Percentiles rank a stretch among this genome's conserved stretches.
Evolutionary conservation across 108 stramenopile genomes (phyloP).

Genomic region (Cylindrotheca fusiformis): DNA sequence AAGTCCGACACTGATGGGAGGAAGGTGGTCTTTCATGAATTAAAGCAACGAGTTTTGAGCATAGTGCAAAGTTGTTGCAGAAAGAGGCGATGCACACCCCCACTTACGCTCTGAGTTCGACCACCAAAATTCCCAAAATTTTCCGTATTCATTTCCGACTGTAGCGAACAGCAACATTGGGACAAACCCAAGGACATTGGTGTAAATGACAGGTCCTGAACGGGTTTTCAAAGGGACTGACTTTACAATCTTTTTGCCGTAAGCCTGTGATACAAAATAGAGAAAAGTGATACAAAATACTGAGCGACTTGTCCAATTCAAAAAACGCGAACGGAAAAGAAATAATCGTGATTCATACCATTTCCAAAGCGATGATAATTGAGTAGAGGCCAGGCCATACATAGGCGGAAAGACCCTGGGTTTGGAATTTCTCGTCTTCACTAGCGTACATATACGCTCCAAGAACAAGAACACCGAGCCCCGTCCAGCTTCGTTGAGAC

Average conservation of each 20-base stretch:
- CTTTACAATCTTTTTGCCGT: slow-evolving; percentile 83
- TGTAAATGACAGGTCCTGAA: slow-evolving; percentile 88
- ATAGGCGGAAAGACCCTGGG: slow-evolving; percentile 53
- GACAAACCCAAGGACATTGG: slow-evolving; percentile 79
- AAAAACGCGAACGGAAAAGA: neutral
- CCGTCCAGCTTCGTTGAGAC: slow-evolving; percentile 54
- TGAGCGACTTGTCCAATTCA: neutral
- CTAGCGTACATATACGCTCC: slow-evolving; percentile 83
- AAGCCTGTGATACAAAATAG: slow-evolving; percentile 31
- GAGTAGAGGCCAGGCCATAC: slow-evolving; percentile 76
- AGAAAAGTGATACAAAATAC: neutral
- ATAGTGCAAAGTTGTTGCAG: neutral
- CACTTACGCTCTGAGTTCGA: slow-evolving; percentile 8
- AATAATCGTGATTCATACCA: slow-evolving; percentile 32
- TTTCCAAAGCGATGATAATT: slow-evolving; percentile 78
- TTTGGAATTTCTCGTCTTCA: slow-evolving; percentile 69
- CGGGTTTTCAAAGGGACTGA: slow-evolving; percentile 73
- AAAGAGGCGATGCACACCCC: neutral
- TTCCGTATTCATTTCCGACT: slow-evolving; percentile 60
- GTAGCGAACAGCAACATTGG: slow-evolving; percentile 79
- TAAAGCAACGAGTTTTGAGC: too few species aligned
- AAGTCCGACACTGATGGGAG: slow-evolving; percentile 36
- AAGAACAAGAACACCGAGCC: slow-evolving; percentile 51
- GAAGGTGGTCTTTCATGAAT: slow-evolving; percentile 36
- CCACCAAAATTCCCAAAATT: slow-evolving; percentile 37